These are phyloP conservation scores for Trypanosoma caninum DNA, from an alignment of 208 protist genomes.

Conservation along the genomic window DNA sequence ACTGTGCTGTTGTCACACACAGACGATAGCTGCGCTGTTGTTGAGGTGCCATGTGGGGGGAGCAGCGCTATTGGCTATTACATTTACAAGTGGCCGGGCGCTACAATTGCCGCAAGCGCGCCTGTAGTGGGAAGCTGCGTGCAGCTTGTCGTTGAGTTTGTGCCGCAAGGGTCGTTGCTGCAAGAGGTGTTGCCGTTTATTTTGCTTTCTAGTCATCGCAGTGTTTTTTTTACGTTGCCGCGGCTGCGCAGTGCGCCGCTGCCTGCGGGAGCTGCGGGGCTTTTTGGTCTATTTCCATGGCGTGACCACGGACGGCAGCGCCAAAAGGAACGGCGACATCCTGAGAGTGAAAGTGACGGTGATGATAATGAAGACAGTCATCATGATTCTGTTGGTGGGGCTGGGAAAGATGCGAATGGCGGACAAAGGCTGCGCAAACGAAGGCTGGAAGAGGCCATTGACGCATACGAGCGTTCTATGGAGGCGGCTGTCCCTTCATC, in stretches of 20 bases:
- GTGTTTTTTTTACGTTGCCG: constrained; percentile 36
- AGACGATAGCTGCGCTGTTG: constrained; percentile 78
- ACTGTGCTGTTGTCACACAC: constrained; percentile 75
- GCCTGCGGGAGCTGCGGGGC: constrained; percentile 16
- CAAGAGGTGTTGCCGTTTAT: constrained; percentile 58
- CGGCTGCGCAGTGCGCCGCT: constrained; percentile 30
- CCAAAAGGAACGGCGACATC: constrained; percentile 21
- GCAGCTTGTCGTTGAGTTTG: constrained; percentile 60
- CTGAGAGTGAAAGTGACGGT: constrained; percentile 26
- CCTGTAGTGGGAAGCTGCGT: constrained; percentile 57
- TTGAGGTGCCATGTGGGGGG: constrained; percentile 47
- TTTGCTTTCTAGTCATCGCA: constrained; percentile 50
- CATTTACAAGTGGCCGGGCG: constrained; percentile 52
- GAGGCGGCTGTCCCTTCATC: constrained; percentile 65
- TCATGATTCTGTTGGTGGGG: constrained; percentile 14
- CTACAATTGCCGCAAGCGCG: constrained; percentile 6
- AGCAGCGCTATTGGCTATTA: constrained; percentile 73
- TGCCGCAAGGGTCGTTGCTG: constrained; percentile 42
- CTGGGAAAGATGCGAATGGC: constrained; percentile 6
- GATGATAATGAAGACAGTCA: neutral
- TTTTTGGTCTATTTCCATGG: constrained; percentile 75
- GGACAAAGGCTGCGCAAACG: constrained; percentile 46
- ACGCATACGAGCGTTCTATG: constrained; percentile 83
- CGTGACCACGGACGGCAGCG: constrained; percentile 28
- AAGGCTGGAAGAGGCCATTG: constrained; percentile 77